A percentile compares a stretch with the other conserved stretches of the same genome.
Evolutionary conservation across 129 eudicot species (phyloP).

Genomic region (Scalesia atractyloides): DNA sequence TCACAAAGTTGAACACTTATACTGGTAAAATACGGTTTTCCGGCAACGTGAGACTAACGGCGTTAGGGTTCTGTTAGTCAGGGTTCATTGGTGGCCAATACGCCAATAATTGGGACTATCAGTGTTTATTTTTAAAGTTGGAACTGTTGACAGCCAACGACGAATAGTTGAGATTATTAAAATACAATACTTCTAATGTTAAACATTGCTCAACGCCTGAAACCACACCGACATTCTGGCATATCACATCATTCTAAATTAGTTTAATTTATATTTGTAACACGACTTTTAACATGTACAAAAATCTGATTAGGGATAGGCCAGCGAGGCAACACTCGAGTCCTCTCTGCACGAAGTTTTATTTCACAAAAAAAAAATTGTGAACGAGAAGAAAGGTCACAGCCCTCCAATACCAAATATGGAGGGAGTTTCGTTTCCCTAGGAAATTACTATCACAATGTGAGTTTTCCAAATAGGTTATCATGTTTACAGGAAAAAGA

Average conservation of each 20-base stretch:
- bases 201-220: constrained; percentile 74
- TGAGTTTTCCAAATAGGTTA: constrained; percentile 19
- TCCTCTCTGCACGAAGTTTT: constrained; percentile 82
- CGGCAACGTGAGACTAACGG: no score
- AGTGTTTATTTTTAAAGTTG: no score
- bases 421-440: constrained; percentile 77
- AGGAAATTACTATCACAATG: constrained; percentile 92
- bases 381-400: constrained; percentile 94
- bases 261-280: constrained; percentile 14
- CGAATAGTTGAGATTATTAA: no score
- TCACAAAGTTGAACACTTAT: constrained; percentile 84
- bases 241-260: constrained; percentile 79
- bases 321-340: constrained; percentile 66
- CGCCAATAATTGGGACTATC: no score
- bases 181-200: no score
- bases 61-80: no score
- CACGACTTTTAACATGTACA: no score
- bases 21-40: constrained; percentile 98
- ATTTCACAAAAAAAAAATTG: constrained; percentile 84
- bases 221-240: constrained; percentile 49
- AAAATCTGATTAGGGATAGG: no score
- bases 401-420: constrained; percentile 78
- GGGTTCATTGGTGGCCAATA: no score
- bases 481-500: no score
- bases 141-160: no score